Evolutionary conservation across 768 basidiomycete species (phyloP).

Genomic region (Phylloporus scabripes): DNA sequence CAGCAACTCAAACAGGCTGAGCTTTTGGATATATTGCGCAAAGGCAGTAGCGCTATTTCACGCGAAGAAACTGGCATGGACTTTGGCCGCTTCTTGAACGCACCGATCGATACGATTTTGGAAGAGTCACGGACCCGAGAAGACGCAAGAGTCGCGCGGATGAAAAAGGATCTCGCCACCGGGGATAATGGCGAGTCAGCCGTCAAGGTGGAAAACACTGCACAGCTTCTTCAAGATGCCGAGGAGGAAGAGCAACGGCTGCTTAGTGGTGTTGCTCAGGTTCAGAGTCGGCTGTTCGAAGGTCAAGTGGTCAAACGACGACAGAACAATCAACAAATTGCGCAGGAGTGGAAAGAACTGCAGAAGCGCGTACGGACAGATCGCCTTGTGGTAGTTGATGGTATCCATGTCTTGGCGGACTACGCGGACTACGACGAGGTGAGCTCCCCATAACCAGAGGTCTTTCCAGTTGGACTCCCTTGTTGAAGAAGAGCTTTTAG

Average conservation of each 20-base stretch:
- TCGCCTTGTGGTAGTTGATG: constrained; percentile 37
- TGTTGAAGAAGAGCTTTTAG: constrained; percentile 12
- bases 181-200: constrained; percentile 4
- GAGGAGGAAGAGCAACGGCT: constrained; percentile 51
- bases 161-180: constrained; percentile 38
- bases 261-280: constrained; percentile 52
- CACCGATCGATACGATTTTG: constrained; percentile 41
- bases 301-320: constrained; percentile 37
- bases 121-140: constrained; percentile 41
- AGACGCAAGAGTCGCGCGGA: constrained; percentile 38
- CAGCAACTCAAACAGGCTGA: constrained; percentile 39
- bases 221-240: constrained; percentile 34
- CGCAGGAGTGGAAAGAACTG: constrained; percentile 41
- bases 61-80: constrained; percentile 35
- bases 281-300: constrained; percentile 55
- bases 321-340: constrained; percentile 39
- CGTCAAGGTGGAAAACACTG: constrained; percentile 18
- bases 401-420: constrained; percentile 31
- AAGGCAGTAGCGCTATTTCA: constrained; percentile 52
- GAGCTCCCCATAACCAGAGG: constrained; percentile 10
- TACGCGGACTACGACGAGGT: constrained; percentile 26
- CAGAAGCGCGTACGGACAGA: constrained; percentile 41
- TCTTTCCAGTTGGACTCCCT: background rate
- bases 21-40: constrained; percentile 51
- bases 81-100: constrained; percentile 40